Conservation (phyloP, 2,329 filamentous ascomycete species). For the Claviceps paspali region DNA sequence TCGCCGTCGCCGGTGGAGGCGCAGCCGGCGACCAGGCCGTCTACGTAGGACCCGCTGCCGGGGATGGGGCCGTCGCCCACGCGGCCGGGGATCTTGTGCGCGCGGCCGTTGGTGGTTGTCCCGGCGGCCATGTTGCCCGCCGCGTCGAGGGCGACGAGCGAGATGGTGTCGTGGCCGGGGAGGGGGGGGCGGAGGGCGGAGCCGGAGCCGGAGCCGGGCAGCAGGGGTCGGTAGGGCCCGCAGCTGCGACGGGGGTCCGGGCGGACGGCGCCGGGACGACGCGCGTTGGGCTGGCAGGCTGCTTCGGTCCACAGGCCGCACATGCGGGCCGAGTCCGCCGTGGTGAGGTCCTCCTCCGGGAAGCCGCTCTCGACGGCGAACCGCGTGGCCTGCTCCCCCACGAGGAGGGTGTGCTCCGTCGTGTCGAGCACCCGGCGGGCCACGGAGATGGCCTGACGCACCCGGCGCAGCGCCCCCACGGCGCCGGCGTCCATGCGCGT, state of each 20-base stretch:
- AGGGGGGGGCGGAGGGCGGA: no score
- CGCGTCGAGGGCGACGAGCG: conserved; percentile 30
- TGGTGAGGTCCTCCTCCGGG: conserved; percentile 26
- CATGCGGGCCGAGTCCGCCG: conserved; percentile 23
- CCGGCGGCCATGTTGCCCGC: conserved; percentile 35
- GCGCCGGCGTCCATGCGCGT: conserved; percentile 36
- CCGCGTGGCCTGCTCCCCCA: conserved; percentile 35
- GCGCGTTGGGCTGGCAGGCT: conserved; percentile 38
- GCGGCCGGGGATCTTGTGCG: conserved; percentile 37
- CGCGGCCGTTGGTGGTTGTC: conserved; percentile 39
- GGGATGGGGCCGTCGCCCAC: conserved; percentile 40
- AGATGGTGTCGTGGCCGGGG: conserved; percentile 44
- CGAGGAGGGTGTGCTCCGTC: conserved; percentile 35
- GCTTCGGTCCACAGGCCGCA: no score
- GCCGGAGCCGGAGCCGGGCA: no score
- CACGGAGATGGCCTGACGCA: conserved; percentile 32
- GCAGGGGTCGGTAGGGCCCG: no score
- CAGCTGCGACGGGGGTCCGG: no score
- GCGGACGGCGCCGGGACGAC: conserved; percentile 24
- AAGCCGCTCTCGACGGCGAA: conserved; percentile 40
- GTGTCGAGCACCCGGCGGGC: conserved; percentile 35
- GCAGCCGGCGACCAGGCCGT: conserved; percentile 36
- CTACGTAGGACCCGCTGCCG: conserved; percentile 39
- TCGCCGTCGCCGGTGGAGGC: conserved; percentile 42
- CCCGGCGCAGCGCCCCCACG: conserved; percentile 33